Evolutionary conservation across 2,329 filamentous ascomycete species (phyloP), one percentile per base, ranked within the genome.

Genomic region (Lizonia empirigonia): DNA sequence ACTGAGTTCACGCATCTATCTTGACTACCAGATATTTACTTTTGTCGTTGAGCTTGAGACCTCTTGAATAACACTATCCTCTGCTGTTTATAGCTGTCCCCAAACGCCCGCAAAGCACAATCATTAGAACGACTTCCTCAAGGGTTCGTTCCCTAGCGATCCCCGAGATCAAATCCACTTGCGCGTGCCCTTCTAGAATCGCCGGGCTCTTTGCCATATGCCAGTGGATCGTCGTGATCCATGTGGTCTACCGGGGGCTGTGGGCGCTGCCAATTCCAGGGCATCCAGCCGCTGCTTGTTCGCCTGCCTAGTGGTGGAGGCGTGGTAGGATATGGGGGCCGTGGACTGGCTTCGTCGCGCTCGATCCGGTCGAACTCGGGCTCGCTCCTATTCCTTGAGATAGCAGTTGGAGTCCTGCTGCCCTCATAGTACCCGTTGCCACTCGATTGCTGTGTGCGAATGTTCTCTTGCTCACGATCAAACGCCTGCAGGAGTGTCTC

Each of bases 341-440:
- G 24, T 77, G 78, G 63, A 18, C 48, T 49, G 29, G 77, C 81
- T 67, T 92, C 88, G 26, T 86, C 72, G 23, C 68, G 85, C 56
- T 94, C 89, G 60, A 95, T 90, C 70, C 90, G 89, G 67, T 96
- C 91, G 67, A 97, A 97, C 63, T 96, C 93, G 16, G 83, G 84
- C 69, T 96, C 91, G 71, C 90, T 95, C 58, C 86, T 85, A 67
- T 89, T 93, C 76, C 93, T 93, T 63, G 84, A 87, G 64, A 96
- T 75, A 22, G 16, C 22, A 7, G 40, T 32, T 5, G 51, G 45
- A 3, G 40, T 54, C 6, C 50, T 44, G 26, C 51, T 60, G 36
- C 60, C 59, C n/a, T 80, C 78, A 55, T 70, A 78, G 78, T 53
- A 77, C 71, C 23, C 59, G 50, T 75, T 77, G 42, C 80, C 74